These are phyloP conservation scores for Solanum sejunctum DNA, from an alignment of 257 asterid genomes.

Conservation along the genomic window DNA sequence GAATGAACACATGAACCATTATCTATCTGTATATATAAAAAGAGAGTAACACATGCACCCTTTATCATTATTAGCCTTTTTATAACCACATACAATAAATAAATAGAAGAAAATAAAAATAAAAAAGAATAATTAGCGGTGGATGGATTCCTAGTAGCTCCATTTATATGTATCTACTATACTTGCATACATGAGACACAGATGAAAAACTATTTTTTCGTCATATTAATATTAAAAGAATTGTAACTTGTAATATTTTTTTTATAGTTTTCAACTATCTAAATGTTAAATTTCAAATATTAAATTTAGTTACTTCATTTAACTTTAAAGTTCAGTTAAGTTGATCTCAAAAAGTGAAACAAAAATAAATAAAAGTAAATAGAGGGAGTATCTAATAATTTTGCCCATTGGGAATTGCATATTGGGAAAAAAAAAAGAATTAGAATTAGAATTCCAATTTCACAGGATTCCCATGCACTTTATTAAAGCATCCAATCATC, in stretches of 20 bases:
- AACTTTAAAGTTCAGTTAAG: no score
- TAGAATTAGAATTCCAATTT: not conserved
- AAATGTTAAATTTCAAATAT: no score
- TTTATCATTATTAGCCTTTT: not conserved
- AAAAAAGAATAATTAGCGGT: not conserved
- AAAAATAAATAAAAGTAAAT: no score
- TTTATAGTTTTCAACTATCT: no score
- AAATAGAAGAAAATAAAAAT: not conserved
- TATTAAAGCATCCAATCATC: not conserved
- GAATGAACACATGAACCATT: conserved; percentile 36
- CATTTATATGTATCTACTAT: not conserved
- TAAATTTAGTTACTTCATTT: no score
- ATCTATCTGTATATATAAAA: conserved; percentile 9
- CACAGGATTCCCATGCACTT: not conserved
- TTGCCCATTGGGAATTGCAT: not conserved
- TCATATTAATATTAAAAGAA: no score
- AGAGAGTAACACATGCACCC: conserved; percentile 13
- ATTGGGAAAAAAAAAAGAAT: no score
- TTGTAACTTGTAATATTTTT: no score
- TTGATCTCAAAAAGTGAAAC: no score
- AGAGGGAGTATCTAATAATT: not conserved
- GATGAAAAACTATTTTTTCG: not conserved
- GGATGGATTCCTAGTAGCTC: not conserved
- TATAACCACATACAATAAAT: not conserved
- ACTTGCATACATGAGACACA: not conserved